Evolutionary conservation across 1,139 yeast species (phyloP), one percentile per base, ranked within the genome.

Genomic region (Yamadazyma kanchanaburiensis): DNA sequence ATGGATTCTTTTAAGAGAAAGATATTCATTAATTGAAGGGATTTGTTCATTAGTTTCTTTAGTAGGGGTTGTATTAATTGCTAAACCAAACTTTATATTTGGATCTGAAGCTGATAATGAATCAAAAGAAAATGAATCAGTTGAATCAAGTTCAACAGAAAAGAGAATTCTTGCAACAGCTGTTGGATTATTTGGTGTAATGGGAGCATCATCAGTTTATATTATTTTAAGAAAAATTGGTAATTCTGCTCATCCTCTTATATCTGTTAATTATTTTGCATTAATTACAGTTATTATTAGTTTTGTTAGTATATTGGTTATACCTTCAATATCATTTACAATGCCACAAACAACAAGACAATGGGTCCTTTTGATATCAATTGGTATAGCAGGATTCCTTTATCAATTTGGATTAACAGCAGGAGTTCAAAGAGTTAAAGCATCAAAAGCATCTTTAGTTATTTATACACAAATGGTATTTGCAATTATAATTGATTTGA

Each of bases 391-490:
- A 26, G 96, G 96, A 0, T 88, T 88, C 53, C 57, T 80, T 33
- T 83, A 82, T 78, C 96, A 88, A 53, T 78, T 79, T 45, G 62
- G 81, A 18, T 58, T 85, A 33, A 85, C 96, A 0, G 79, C 87
- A 3, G 96, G 95, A 1, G 72, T 88, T 30, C 95, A 86, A 53
- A 63, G 87, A 35, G 95, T 85, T 39, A 69, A 70, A 37, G 95
- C 96, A 1, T 78, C 88, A 2, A 70, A 86, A 35, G 88, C 89
- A 0, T 70, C 91, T 4, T 68, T 84, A 38, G 80, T 85, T 72
- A 62, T 75, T 5, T 88, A 88, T 53, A 70, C 87, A 3, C 86
- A 80, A 46, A 70, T 88, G 68, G 59, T 87, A 2, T 86, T 82
- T 59, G 91, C 95, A 0, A 60, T 86, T n/a, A 41, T 82, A 21